These are phyloP conservation scores for Phytophthora kernoviae DNA, from an alignment of 352 stramenopile genomes.

Conservation along the genomic window DNA sequence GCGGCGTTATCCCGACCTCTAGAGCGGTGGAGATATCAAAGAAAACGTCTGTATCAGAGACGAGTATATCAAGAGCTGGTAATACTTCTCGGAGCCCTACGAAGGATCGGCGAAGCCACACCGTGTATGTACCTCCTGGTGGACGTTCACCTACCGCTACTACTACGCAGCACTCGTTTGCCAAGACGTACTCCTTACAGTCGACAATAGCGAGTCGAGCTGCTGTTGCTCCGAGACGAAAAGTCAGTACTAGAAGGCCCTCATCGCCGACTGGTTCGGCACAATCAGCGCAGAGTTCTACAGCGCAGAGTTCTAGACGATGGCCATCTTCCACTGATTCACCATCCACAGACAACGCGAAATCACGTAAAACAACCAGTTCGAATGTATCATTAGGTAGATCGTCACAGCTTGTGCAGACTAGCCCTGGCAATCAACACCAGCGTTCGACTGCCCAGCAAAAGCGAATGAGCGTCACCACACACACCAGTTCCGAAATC, in stretches of 20 bases:
- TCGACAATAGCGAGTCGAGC: slow-evolving; percentile 46
- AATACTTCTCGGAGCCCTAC: slow-evolving; percentile 5
- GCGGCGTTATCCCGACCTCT: slow-evolving; percentile 1
- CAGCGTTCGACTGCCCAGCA: background rate
- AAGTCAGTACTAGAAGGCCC: slow-evolving; percentile 9
- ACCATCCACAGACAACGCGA: slow-evolving; percentile 3
- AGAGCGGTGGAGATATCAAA: background rate
- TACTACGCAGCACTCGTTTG: slow-evolving; percentile 9
- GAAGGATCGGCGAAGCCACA: slow-evolving; percentile 19
- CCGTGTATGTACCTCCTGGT: slow-evolving; percentile 32
- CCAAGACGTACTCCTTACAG: slow-evolving; percentile 43
- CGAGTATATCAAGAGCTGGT: background rate
- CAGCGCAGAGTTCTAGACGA: slow-evolving; percentile 1
- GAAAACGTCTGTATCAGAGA: slow-evolving; percentile 6
- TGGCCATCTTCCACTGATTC: background rate
- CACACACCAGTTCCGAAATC: slow-evolving; percentile 1
- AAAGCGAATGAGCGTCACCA: slow-evolving; percentile 4
- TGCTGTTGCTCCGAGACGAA: slow-evolving; percentile 34
- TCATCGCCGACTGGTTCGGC: slow-evolving; percentile 6
- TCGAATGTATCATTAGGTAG: background rate
- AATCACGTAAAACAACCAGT: slow-evolving; percentile 8
- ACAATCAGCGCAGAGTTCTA: background rate
- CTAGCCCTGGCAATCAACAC: slow-evolving; percentile 4
- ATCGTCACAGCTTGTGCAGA: background rate
- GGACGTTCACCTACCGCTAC: slow-evolving; percentile 20